Evolutionary conservation across 768 basidiomycete genomes (phyloP).

Genomic region (Lactifluus subvellereus): DNA sequence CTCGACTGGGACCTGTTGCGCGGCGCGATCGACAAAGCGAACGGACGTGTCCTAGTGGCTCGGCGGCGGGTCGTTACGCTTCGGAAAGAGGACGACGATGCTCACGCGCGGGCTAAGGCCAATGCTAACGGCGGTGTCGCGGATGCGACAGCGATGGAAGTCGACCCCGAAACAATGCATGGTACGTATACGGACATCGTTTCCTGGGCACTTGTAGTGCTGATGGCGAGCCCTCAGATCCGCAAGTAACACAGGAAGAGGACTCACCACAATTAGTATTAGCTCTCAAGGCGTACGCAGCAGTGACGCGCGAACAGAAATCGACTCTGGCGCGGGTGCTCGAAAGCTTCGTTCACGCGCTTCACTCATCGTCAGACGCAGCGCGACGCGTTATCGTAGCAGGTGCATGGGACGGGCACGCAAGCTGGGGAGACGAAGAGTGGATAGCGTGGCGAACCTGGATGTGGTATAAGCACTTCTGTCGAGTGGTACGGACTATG

Average conservation of each 20-base stretch:
- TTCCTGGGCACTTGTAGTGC: neutral
- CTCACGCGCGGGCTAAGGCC: slow-evolving; percentile 68
- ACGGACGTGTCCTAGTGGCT: slow-evolving; percentile 78
- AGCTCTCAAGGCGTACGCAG: slow-evolving; percentile 69
- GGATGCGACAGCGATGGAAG: slow-evolving; percentile 49
- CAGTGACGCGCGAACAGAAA: slow-evolving; percentile 72
- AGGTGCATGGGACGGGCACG: slow-evolving; percentile 64
- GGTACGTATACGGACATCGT: slow-evolving; percentile 34
- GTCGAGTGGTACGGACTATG: slow-evolving; percentile 54
- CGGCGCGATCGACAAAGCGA: slow-evolving; percentile 83
- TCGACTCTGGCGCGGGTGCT: slow-evolving; percentile 64
- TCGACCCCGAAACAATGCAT: slow-evolving; percentile 68
- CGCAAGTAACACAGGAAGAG: slow-evolving; percentile 42
- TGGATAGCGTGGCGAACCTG: slow-evolving; percentile 87
- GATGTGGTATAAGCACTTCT: slow-evolving; percentile 91
- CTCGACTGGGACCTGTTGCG: slow-evolving; percentile 85
- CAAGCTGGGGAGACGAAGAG: slow-evolving; percentile 61
- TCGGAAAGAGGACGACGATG: slow-evolving; percentile 86
- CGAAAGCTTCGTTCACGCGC: slow-evolving; percentile 58
- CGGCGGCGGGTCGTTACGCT: slow-evolving; percentile 65
- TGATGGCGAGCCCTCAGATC: slow-evolving; percentile 8
- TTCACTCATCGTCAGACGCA: slow-evolving; percentile 36
- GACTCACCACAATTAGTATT: slow-evolving; percentile 66
- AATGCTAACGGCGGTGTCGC: slow-evolving; percentile 37
- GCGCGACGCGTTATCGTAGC: slow-evolving; percentile 55